Evolutionary conservation across 192 early-diverging fungal genomes (phyloP).

Genomic region (Gamsiella multidivaricata): DNA sequence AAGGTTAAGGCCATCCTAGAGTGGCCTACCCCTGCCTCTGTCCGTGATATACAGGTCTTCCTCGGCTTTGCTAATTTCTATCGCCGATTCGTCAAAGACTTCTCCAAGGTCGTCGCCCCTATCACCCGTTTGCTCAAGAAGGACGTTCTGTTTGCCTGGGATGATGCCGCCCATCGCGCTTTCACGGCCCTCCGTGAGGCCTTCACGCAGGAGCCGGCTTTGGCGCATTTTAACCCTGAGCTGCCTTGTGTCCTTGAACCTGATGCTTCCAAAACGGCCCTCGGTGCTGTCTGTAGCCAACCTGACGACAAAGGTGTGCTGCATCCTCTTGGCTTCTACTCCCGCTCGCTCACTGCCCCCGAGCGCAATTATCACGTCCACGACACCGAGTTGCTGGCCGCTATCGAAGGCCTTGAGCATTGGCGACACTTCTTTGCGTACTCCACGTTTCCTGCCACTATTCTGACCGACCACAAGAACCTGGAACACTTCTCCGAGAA

Average conservation of each 20-base stretch:
- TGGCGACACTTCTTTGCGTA: constrained; percentile 5
- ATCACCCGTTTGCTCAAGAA: constrained; percentile 35
- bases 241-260: constrained; percentile 1
- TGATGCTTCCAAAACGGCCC: constrained; percentile 3
- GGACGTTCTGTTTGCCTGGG: constrained; percentile 22
- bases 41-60: constrained; percentile 25
- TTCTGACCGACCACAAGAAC: neutral
- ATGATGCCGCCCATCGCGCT: constrained; percentile 1
- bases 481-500: constrained; percentile 3
- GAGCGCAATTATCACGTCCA: constrained; percentile 37
- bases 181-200: constrained; percentile 32
- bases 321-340: constrained; percentile 33
- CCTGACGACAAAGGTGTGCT: constrained; percentile 14
- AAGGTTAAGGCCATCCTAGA: constrained; percentile 32
- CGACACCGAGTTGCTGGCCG: constrained; percentile 26
- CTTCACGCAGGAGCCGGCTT: constrained; percentile 26
- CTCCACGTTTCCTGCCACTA: neutral
- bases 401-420: constrained; percentile 8
- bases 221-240: constrained; percentile 15
- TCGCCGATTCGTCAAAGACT: constrained; percentile 31
- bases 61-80: constrained; percentile 51
- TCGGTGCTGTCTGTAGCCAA: constrained; percentile 27
- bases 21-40: constrained; percentile 29
- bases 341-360: constrained; percentile 13
- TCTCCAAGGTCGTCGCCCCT: constrained; percentile 10